A percentile compares a stretch with the other conserved stretches of the same genome.
phyloP scores from a whole-genome alignment of 768 basidiomycete genomes.

The Infundibulicybe gibba region DNA sequence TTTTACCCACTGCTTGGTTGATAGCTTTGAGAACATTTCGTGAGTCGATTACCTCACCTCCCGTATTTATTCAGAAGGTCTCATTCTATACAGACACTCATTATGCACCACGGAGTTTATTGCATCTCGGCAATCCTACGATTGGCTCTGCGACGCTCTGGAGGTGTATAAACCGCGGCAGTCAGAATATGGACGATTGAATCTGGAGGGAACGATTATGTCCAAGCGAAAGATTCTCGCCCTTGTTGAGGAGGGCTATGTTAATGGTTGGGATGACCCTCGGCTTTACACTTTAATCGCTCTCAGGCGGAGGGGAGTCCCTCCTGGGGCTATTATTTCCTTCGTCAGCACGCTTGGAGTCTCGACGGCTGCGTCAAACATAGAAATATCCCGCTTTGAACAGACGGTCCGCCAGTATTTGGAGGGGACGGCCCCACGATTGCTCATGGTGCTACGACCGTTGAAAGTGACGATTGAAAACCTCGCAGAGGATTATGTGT shows the following conservation, averaged over 20 bases:
- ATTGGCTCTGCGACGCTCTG: conserved; percentile 98
- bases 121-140: conserved; percentile 93
- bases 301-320: conserved; percentile 89
- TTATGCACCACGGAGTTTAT: conserved; percentile 97
- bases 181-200: conserved; percentile 93
- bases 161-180: conserved; percentile 97
- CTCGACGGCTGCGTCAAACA: conserved; percentile 78
- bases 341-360: conserved; percentile 96
- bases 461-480: conserved; percentile 92
- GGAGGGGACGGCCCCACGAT: conserved; percentile 81
- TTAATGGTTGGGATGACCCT: conserved; percentile 96
- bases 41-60: conserved; percentile 39
- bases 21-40: conserved; percentile 99
- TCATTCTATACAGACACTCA: conserved; percentile 69
- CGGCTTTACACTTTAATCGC: conserved; percentile 96
- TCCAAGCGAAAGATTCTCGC: conserved; percentile 94
- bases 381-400: conserved; percentile 88
- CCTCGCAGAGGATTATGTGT: conserved; percentile 77
- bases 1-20: conserved; percentile 96
- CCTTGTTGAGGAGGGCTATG: conserved; percentile 81
- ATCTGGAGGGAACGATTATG: conserved; percentile 90
- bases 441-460: conserved; percentile 89
- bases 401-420: conserved; percentile 85
- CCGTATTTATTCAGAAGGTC: not conserved
- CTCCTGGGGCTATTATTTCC: conserved; percentile 91